Evolutionary conservation across 306 rosid genomes (phyloP), one percentile per base, ranked within the genome.

Genomic region (Prunus mira): DNA sequence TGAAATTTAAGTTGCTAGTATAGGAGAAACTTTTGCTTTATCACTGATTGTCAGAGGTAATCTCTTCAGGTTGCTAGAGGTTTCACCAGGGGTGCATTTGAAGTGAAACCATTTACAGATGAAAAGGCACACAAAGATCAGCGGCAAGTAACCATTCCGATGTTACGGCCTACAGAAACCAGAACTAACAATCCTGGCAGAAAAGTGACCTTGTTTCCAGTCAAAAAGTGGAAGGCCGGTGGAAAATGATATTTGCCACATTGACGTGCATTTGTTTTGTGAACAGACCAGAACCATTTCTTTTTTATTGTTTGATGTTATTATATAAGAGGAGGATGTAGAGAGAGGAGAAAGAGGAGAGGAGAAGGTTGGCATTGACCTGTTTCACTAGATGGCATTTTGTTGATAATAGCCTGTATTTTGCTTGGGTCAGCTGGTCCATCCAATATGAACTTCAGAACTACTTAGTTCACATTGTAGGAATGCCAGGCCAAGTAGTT

Each of bases 21-120:
- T 49, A 11, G 27, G 18, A 32, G 9, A 14, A n/a, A 11, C 22
- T 17, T 66, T 11, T 54, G 66, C 49, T 54, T 57, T 34, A 17
- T 64, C 68, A 66, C 64, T 81, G 65, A 86, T 30, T 45, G 17
- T 57, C 73, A 63, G 71, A 61, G 74, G 69, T 74, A 30, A 83
- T 82, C 11, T 8, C 51, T 56, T 70, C 91, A 95, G 99, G 99
- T 95, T 71, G 93, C 96, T 54, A 88, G 99, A 87, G 93, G 92
- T 79, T 90, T 95, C 83, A 89, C 93, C 2, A 82, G 97, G 79
- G 99, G 99, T 73, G 71, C 91, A 30, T 92, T 92, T 17, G 99
- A 92, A 82, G 84, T 95, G 69, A 90, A 88, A 77, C 85, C 89
- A 49, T 83, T 87, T 76, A 38, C 86, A 41, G 97, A 89, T 12